These are phyloP conservation scores for Clarireedia sp. DNA, from an alignment of 2,329 filamentous ascomycete species.

Conservation along the genomic window DNA sequence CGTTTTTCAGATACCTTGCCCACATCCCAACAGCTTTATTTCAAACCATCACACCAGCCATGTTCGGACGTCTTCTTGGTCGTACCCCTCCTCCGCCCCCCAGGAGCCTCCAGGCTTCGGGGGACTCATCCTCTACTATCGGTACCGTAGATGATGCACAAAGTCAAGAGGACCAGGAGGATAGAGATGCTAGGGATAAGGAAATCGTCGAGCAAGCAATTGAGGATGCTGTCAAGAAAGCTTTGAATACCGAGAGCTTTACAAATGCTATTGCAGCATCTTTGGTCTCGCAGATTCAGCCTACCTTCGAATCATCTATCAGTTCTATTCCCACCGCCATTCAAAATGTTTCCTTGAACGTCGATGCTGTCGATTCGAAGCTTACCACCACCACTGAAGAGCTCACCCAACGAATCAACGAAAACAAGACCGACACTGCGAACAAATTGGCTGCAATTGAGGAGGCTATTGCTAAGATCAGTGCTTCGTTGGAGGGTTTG, in stretches of 20 bases:
- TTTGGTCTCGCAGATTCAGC: slow-evolving; percentile 24
- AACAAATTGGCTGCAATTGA: slow-evolving; percentile 24
- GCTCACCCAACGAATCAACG: slow-evolving; percentile 20
- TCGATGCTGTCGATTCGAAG: slow-evolving; percentile 22
- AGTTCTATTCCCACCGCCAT: slow-evolving; percentile 12
- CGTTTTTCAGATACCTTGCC: slow-evolving; percentile 10
- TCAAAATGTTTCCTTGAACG: slow-evolving; percentile 9
- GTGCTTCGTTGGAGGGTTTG: slow-evolving; percentile 20
- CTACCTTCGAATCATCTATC: slow-evolving; percentile 22
- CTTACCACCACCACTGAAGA: slow-evolving; percentile 19
- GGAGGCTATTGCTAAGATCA: slow-evolving; percentile 22
- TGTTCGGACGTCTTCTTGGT: slow-evolving; percentile 9
- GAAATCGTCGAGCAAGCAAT: slow-evolving; percentile 21
- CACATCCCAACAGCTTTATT: slow-evolving; percentile 6
- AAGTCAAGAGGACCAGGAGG: too few relatives aligned
- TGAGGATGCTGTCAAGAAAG: slow-evolving; percentile 19
- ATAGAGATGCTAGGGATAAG: slow-evolving; percentile 14
- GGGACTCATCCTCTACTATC: not conserved
- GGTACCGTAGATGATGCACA: not conserved
- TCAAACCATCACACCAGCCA: slow-evolving; percentile 9
- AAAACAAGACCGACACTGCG: slow-evolving; percentile 17
- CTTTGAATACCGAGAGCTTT: slow-evolving; percentile 22
- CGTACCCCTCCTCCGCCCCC: slow-evolving; percentile 5
- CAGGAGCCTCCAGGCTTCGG: slow-evolving; percentile 7
- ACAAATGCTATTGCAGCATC: slow-evolving; percentile 25